Conservation (phyloP, 2,329 filamentous ascomycete species). For the Alternaria rosae region DNA sequence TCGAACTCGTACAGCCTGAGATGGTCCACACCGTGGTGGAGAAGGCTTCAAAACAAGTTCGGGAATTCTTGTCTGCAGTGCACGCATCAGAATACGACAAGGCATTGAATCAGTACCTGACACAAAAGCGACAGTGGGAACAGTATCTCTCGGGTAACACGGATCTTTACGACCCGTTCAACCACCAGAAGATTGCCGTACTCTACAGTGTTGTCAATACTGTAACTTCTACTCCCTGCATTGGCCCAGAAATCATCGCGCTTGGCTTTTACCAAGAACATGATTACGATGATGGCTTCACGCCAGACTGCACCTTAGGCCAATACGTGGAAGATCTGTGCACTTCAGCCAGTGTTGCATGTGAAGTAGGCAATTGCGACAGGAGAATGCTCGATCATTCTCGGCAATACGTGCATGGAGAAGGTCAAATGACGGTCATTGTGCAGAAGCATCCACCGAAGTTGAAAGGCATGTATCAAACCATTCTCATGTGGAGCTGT, state of each 20-base stretch:
- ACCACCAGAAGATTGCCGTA: conserved; percentile 95
- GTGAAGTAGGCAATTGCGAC: conserved; percentile 84
- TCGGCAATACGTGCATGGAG: conserved; percentile 94
- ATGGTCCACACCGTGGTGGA: conserved; percentile 90
- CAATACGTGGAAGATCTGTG: conserved; percentile 95
- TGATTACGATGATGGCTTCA: conserved; percentile 71
- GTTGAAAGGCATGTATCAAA: conserved; percentile 70
- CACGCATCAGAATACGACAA: conserved; percentile 98
- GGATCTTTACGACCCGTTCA: conserved; percentile 91
- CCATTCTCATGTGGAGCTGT: conserved; percentile 96
- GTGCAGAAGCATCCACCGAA: conserved; percentile 77
- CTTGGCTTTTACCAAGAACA: conserved; percentile 95
- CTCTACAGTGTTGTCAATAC: conserved; percentile 94
- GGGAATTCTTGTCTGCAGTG: conserved; percentile 91
- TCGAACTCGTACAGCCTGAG: conserved; percentile 90
- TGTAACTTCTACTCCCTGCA: conserved; percentile 89
- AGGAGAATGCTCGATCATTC: conserved; percentile 91
- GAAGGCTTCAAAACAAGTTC: conserved; percentile 82
- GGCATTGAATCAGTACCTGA: conserved; percentile 90
- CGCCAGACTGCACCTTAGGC: conserved; percentile 87
- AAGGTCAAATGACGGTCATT: conserved; percentile 90
- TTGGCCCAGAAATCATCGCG: conserved; percentile 87
- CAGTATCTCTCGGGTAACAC: conserved; percentile 88
- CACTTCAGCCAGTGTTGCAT: conserved; percentile 76
- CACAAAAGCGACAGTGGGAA: conserved; percentile 95